Percentiles rank a stretch among this genome's conserved stretches.
Conservation (phyloP, 768 basidiomycete genomes). For the Asterophora lycoperdoides region DNA sequence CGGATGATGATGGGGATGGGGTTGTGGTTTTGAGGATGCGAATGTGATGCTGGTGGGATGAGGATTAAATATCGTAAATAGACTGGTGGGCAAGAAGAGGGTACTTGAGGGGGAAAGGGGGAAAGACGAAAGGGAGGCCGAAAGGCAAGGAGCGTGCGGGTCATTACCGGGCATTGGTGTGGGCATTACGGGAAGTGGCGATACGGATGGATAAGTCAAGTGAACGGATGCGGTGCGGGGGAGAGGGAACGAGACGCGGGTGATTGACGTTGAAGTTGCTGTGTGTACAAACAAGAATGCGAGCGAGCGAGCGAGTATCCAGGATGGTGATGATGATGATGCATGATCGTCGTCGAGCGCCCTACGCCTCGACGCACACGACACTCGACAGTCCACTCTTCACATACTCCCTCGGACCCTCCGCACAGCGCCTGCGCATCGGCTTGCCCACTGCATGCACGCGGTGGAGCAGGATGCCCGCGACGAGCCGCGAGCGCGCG, state of each 20-base stretch:
- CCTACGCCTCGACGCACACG: conserved; percentile 40
- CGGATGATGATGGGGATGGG: too few species aligned
- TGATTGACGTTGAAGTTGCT: not conserved
- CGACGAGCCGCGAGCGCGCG: conserved; percentile 48
- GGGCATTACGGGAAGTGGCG: too few species aligned
- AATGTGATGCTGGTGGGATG: not conserved
- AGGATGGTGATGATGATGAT: not conserved
- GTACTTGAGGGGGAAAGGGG: not conserved
- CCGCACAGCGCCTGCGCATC: conserved; percentile 37
- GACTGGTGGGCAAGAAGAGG: not conserved
- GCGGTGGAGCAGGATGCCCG: conserved; percentile 53
- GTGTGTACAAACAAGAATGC: too few species aligned
- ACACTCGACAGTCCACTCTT: conserved; percentile 50
- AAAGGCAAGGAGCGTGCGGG: not conserved
- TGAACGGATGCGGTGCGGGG: not conserved
- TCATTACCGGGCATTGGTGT: not conserved
- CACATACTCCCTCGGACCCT: conserved; percentile 38
- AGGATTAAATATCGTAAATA: not conserved
- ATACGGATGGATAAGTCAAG: too few species aligned
- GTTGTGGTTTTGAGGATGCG: too few species aligned
- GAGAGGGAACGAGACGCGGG: too few species aligned
- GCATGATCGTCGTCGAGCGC: too few species aligned
- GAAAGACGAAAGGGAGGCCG: not conserved
- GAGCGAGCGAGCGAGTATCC: not conserved
- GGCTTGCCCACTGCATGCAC: conserved; percentile 50